Evolutionary conservation across 2,329 filamentous ascomycete species (phyloP).

Genomic region (Bretziella fagacearum): DNA sequence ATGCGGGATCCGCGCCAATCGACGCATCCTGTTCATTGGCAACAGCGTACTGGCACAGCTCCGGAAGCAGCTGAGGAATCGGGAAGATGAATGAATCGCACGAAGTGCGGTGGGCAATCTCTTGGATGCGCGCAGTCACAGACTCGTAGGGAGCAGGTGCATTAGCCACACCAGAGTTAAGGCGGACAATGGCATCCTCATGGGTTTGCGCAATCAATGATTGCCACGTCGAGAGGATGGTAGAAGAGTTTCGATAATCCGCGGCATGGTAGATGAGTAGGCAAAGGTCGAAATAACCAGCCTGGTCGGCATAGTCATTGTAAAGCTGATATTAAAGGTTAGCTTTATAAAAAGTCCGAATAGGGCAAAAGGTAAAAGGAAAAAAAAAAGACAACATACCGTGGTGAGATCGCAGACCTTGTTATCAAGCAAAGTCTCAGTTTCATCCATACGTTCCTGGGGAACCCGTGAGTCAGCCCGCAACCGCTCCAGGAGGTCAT

Average conservation of each 20-base stretch:
- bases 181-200: slow-evolving; percentile 31
- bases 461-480: slow-evolving; percentile 54
- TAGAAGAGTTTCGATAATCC: slow-evolving; percentile 73
- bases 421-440: slow-evolving; percentile 57
- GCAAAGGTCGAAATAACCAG: slow-evolving; percentile 84
- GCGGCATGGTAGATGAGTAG: slow-evolving; percentile 83
- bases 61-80: slow-evolving; percentile 40
- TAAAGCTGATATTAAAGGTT: slow-evolving; percentile 46
- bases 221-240: slow-evolving; percentile 73
- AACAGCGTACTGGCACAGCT: slow-evolving; percentile 45
- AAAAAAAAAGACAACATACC: slow-evolving; percentile 33
- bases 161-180: slow-evolving; percentile 20
- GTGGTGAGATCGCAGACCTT: slow-evolving; percentile 58
- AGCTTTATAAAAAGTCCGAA: too few relatives aligned
- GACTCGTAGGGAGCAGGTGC: slow-evolving; percentile 48
- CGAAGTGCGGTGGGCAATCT: slow-evolving; percentile 47
- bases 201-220: slow-evolving; percentile 62
- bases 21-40: slow-evolving; percentile 41
- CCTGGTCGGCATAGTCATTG: slow-evolving; percentile 79
- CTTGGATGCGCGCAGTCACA: slow-evolving; percentile 45
- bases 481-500: slow-evolving; percentile 70
- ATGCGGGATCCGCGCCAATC: slow-evolving; percentile 38
- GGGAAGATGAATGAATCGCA: slow-evolving; percentile 52
- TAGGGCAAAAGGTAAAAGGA: neutral
- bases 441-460: slow-evolving; percentile 42